These are phyloP conservation scores for Helianthus annuus DNA, from an alignment of 129 eudicot genomes.

Conservation along the genomic window HanXRQr2.0-SUNRISE NC_035440.2:22160999-22161498, in stretches of 20 bases:
- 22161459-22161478: neutral
- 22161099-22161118: constrained; percentile 49
- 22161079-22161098: constrained; percentile 41
- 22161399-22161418: neutral
- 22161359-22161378: neutral
- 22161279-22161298: constrained; percentile 35
- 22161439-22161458: neutral
- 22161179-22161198: constrained; percentile 6
- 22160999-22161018: constrained; percentile 39
- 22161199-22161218: constrained; percentile 37
- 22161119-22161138: constrained; percentile 39
- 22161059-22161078: constrained; percentile 36
- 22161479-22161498: neutral
- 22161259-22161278: constrained; percentile 45
- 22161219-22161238: constrained; percentile 55
- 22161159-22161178: constrained; percentile 5
- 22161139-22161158: constrained; percentile 30
- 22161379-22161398: neutral
- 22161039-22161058: constrained; percentile 22
- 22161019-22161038: constrained; percentile 38
- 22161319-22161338: neutral
- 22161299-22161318: constrained; percentile 11
- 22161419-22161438: neutral
- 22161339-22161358: neutral
- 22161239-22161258: constrained; percentile 40